Evolutionary conservation across 2,329 filamentous ascomycete species (phyloP), one percentile per base, ranked within the genome.

Genomic region (Microsporum ferrugineum): DNA sequence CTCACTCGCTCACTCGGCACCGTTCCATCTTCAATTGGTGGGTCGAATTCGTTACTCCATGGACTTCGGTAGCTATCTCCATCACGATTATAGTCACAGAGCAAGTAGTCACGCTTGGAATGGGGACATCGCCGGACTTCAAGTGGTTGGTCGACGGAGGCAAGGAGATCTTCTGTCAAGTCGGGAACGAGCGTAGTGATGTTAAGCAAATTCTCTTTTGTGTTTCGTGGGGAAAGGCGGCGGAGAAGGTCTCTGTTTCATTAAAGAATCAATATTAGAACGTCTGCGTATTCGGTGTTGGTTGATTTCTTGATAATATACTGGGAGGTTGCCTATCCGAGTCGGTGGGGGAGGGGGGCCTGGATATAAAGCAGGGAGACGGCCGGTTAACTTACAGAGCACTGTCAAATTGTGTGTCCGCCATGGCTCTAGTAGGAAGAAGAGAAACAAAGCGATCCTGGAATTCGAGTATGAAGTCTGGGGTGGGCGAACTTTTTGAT

Each of bases 31-130:
- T 88, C 87, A 63, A 96, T 82, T 12, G 91, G 88, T 17, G 92
- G 94, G 73, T 97, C 91, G 75, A 99, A 99, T 76, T 96, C 88
- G 78, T 97, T 97, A 78, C 88, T 94, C 94, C 94, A 99, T n/a
- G 94, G 94, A 66, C 89, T 95, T 65, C 94, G 88, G 82, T 96
- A 96, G 77, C 88, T 95, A 78, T 96, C 92, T 65, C 94, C 94
- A 77, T 99, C 94, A 66, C 94, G 91, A 82, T 99, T 99, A 83
- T 99, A 99, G 82, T 99, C 94, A 81, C 94, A 99, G 71, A 96
- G 88, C 58, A 99, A 85, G 79, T 96, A 99, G 78, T 97, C 94
- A 68, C 92, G 88, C 69, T 91, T 90, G 36, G 89, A 88, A 76
- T 91, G 88, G 68, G 85, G 84, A 81, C 94, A 97, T 66, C 89